Conservation (phyloP, 768 basidiomycete species). For the Leucosporidium scottii region DNA sequence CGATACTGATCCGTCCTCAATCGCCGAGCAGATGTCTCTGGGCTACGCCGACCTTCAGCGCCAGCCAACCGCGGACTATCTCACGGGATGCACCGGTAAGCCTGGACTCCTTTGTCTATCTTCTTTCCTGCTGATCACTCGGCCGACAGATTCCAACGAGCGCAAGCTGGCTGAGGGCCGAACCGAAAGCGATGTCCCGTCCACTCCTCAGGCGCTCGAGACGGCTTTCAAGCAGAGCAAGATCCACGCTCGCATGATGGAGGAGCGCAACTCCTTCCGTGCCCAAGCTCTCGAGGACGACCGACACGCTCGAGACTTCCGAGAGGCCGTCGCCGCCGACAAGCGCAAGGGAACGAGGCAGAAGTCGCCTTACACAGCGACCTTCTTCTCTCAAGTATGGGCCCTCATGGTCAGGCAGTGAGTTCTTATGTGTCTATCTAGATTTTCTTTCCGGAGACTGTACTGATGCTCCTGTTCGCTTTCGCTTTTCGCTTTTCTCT, state of each 20-base stretch:
- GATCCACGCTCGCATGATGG: conserved; percentile 46
- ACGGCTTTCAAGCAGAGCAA: conserved; percentile 53
- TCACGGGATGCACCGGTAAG: conserved; percentile 45
- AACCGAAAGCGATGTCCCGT: conserved; percentile 57
- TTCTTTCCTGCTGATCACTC: background rate
- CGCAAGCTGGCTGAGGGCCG: conserved; percentile 65
- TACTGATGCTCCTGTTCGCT: too few relatives aligned
- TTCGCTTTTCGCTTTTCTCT: too few relatives aligned
- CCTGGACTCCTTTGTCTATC: background rate
- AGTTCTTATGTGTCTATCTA: too few relatives aligned
- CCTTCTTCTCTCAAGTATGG: conserved; percentile 62
- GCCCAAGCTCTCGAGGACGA: conserved; percentile 54
- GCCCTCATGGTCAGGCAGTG: conserved; percentile 44
- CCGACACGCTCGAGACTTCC: conserved; percentile 61
- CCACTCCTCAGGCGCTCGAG: conserved; percentile 61
- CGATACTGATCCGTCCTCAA: too few relatives aligned
- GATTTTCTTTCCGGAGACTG: too few relatives aligned
- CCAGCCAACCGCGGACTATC: conserved; percentile 45
- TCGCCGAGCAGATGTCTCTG: conserved; percentile 45
- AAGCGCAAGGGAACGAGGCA: conserved; percentile 1
- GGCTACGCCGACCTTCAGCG: conserved; percentile 41
- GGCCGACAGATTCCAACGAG: conserved; percentile 65
- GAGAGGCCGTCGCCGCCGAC: conserved; percentile 56
- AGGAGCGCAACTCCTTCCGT: conserved; percentile 52
- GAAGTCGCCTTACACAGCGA: conserved; percentile 73